Base-by-base conservation (phyloP, 805 yeast genomes). In the Pichia gijzeniarum region DNA sequence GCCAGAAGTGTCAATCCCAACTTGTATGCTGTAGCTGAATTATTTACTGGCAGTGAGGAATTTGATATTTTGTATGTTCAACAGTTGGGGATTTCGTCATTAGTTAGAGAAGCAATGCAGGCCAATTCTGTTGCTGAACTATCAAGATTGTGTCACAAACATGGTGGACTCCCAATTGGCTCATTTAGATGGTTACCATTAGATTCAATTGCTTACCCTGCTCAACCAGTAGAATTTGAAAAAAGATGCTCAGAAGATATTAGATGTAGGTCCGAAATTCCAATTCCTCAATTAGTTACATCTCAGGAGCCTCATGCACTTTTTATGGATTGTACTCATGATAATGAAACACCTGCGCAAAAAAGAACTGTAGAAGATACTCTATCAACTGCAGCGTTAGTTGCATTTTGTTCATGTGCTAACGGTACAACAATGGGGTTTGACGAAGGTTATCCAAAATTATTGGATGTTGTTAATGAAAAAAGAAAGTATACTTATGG, bases 321-420 rank as follows among this genome's bases (percentile, higher is more conserved):
- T 55, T 84, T 91, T 55, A 91, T 93, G 97, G 98, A 93, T 60
- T 91, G 97, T 58, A 90, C 98, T 2, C 99, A 91, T 62, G 99
- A 91, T 63, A 91, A 91, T 59, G 93, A 89, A 65, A 82, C 80
- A 18, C 95, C 97, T 2, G 75, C 73, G 36, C 95, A 91, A 55
- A 88, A 85, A 65, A 78, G 98, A 60, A 89, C 96, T 0, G 83
- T 87, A 1, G 96, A 90, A 59, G 99, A 91, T 58, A 90, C 98
- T 0, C 71, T 91, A 36, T 95, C 97, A 9, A 91, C 85, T 57
- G 97, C 97, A 3, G 99, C 96, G 0, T 70, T 91, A 43, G 97
- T 93, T 4, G 82, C 97, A 0, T 77, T 91, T 61, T 90, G 98
- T 57, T 80, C 95, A 1, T 85, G 95, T 43, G 96, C 97, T 1